A percentile compares a stretch with the other conserved stretches of the same genome.
Conservation (phyloP, 169 alveolate genomes). For the Perkinsus olseni region DNA sequence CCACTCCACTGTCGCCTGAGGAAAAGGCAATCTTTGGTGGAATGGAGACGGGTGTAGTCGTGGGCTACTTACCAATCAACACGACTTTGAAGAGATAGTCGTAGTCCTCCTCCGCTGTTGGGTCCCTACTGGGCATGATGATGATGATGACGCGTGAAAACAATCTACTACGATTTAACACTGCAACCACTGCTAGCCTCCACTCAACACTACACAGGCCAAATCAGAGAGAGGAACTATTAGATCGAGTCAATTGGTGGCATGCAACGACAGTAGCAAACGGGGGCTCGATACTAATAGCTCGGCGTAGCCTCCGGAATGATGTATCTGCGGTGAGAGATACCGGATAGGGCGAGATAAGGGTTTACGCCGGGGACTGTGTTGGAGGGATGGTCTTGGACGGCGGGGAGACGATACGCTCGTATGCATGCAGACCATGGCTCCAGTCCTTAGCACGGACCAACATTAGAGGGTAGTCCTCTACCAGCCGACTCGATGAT, state of each 20-base stretch:
- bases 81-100: constrained; percentile 50
- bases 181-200: too few relatives aligned
- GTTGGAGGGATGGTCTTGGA: not conserved
- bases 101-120: constrained; percentile 35
- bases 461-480: not conserved
- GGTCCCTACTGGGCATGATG: constrained; percentile 11
- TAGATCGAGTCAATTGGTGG: too few relatives aligned
- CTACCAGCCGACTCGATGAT: not conserved
- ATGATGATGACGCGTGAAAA: not conserved
- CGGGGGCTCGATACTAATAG: not conserved
- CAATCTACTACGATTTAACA: not conserved
- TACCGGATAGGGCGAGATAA: not conserved
- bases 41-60: not conserved
- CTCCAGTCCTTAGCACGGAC: not conserved
- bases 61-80: constrained; percentile 32
- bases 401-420: not conserved
- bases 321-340: not conserved
- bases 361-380: not conserved
- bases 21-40: not conserved
- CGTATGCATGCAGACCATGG: not conserved
- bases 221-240: too few relatives aligned
- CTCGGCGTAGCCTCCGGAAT: not conserved
- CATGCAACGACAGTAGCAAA: too few relatives aligned
- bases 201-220: too few relatives aligned
- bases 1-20: constrained; percentile 89